A percentile compares a stretch with the other conserved stretches of the same genome.
Conservation (phyloP, 1,284 basidiomycete species). For the Agaricales sp. region DNA sequence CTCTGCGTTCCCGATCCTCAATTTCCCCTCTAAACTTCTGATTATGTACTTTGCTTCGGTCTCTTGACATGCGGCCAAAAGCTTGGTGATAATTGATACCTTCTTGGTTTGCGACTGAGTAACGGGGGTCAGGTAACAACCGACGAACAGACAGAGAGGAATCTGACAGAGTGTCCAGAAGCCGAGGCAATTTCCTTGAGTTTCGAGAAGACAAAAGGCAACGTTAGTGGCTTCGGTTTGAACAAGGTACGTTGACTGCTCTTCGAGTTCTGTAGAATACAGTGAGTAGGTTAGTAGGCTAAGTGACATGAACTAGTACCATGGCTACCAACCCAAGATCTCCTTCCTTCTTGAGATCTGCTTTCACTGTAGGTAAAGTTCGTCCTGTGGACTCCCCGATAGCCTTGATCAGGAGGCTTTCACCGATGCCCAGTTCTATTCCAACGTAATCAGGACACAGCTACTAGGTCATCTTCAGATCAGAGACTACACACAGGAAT, state of each 20-base stretch:
- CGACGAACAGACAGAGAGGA: not conserved
- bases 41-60: conserved; percentile 93
- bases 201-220: conserved; percentile 81
- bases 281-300: conserved; percentile 2
- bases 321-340: conserved; percentile 94
- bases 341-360: conserved; percentile 89
- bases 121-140: conserved; percentile 8
- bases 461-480: conserved; percentile 28
- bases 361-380: conserved; percentile 74
- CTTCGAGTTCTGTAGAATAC: conserved; percentile 65
- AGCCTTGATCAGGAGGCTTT: conserved; percentile 90
- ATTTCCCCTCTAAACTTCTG: conserved; percentile 92
- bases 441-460: conserved; percentile 95
- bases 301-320: conserved; percentile 32
- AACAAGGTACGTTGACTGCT: conserved; percentile 93
- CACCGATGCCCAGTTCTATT: conserved; percentile 94
- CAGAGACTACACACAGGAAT: not conserved
- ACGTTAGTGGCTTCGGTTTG: conserved; percentile 85
- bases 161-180: conserved; percentile 67
- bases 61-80: conserved; percentile 87
- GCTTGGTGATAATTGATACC: conserved; percentile 90
- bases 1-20: conserved; percentile 96
- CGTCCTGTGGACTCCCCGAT: conserved; percentile 93
- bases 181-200: conserved; percentile 83
- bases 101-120: conserved; percentile 86